These are phyloP conservation scores for Blumeria hordei DNA, from an alignment of 2,329 filamentous ascomycete species.

Conservation along the genomic window DNA sequence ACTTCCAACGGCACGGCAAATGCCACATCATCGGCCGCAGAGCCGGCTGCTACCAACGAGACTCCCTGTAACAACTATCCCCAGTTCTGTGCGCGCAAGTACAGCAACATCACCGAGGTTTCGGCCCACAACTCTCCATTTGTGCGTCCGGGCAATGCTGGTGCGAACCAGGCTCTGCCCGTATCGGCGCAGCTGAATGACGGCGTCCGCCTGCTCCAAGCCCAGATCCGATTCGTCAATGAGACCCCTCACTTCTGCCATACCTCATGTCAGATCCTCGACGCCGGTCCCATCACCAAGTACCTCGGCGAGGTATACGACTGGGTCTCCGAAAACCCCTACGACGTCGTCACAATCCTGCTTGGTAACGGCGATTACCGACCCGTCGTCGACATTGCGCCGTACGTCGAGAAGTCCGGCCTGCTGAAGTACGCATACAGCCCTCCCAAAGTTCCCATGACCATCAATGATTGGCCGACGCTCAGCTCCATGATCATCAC, in stretches of 20 bases:
- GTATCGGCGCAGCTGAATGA: slow-evolving; percentile 56
- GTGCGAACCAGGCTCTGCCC: slow-evolving; percentile 46
- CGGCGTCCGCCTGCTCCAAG: slow-evolving; percentile 41
- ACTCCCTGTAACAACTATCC: slow-evolving; percentile 57
- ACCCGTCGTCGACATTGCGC: slow-evolving; percentile 34
- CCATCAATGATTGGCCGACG: slow-evolving; percentile 58
- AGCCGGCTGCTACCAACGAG: slow-evolving; percentile 36
- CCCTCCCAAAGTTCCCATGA: slow-evolving; percentile 47
- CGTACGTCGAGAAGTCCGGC: slow-evolving; percentile 45
- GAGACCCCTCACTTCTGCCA: slow-evolving; percentile 57
- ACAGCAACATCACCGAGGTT: slow-evolving; percentile 61
- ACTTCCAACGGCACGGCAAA: slow-evolving; percentile 23
- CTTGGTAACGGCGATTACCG: slow-evolving; percentile 66
- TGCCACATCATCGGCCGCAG: slow-evolving; percentile 19
- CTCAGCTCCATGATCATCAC: slow-evolving; percentile 50
- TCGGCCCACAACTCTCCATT: slow-evolving; percentile 68
- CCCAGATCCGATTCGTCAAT: slow-evolving; percentile 37
- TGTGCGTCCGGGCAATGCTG: slow-evolving; percentile 41
- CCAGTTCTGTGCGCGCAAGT: slow-evolving; percentile 53
- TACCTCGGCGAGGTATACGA: slow-evolving; percentile 44
- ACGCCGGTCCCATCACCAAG: slow-evolving; percentile 52
- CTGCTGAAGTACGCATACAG: slow-evolving; percentile 50
- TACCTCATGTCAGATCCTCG: slow-evolving; percentile 56
- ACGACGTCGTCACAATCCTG: slow-evolving; percentile 70
- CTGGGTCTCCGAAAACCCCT: slow-evolving; percentile 58